Base-by-base conservation (phyloP, 75 land plant species). In the Azolla pinnata region DNA sequence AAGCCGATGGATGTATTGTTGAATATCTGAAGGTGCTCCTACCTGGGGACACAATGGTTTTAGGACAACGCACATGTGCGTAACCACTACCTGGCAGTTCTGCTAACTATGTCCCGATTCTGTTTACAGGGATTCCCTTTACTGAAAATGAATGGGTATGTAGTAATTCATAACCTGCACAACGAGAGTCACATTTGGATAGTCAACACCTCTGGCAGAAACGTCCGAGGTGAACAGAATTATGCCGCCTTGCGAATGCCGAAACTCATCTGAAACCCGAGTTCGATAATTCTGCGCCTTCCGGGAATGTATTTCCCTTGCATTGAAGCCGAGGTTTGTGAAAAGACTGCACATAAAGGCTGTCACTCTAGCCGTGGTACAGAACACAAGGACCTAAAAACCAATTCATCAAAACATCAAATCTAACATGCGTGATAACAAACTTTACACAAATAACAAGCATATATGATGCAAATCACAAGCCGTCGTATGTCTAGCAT, bases 161-260 rank as follows among this genome's bases (percentile, higher is more conserved):
- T n/a, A n/a, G n/a, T n/a, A n/a, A n/a, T n/a, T n/a, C n/a, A n/a
- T 14, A 59, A 95, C 99, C 99, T 95, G 99, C 45, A 95, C 56
- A 66, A 95, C 99, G 53, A 95, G 83, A 17, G 99, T 86, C 5
- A 95, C 99, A 71, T 95, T 88, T 29, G 99, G 99, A 64, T 95
- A 95, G 66, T 95, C 99, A 64, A 95, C 89, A 48, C 99, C 99
- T 61, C 99, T 88, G 12, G 99, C 99, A 50, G 99, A 95, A 5
- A 95, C 99, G 73, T 95, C 99, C 61, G 99, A 95, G 29, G 97
- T 90, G 56, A 90, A 90, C 63, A 95, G 88, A 2, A 73, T 45
- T 24, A 95, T 84, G 26, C 95, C 88, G 46, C 99, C 84, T 63
- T 82, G 83, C 50, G 90, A 81, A 52, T 80, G 85, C 40, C 97